These are phyloP conservation scores for Neurospora intermedia DNA, from an alignment of 495 filamentous ascomycete species.

Conservation along the genomic window DNA sequence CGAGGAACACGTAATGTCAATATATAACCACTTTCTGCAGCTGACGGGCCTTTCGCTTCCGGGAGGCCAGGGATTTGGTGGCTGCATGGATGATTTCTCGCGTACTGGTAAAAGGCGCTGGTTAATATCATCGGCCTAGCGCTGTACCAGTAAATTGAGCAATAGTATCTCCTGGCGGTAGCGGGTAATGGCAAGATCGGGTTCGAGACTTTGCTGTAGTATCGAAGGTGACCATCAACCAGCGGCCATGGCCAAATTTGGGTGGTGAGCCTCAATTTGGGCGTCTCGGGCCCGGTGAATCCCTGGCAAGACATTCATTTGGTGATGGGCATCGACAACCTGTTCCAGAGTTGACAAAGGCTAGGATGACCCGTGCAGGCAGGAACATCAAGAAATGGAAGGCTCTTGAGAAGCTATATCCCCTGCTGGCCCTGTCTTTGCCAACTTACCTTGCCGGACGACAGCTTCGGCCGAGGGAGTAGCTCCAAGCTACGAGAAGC, in stretches of 20 bases:
- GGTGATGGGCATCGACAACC: not conserved
- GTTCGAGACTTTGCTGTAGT: not conserved
- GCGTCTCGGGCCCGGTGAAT: not conserved
- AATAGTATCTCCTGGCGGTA: not conserved
- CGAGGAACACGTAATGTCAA: slow-evolving; percentile 26
- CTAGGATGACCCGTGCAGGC: not conserved
- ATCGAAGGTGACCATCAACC: not conserved
- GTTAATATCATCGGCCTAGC: slow-evolving; percentile 13
- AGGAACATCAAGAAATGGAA: not conserved
- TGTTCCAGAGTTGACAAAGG: not conserved
- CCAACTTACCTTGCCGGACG: not conserved
- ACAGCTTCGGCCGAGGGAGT: not conserved
- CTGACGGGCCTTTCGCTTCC: slow-evolving; percentile 10
- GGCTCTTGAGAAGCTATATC: not conserved
- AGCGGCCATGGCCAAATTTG: not conserved
- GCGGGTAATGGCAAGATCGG: not conserved
- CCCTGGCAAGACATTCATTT: not conserved
- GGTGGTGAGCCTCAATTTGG: not conserved
- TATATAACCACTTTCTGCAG: slow-evolving; percentile 16
- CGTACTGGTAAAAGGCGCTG: slow-evolving; percentile 20
- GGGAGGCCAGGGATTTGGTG: slow-evolving; percentile 18
- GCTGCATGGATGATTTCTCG: slow-evolving; percentile 15
- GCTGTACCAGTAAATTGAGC: slow-evolving; percentile 18
- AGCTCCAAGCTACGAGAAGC: not conserved
- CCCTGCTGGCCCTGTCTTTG: not conserved